phyloP scores from a whole-genome alignment of 2,329 filamentous ascomycete genomes.

The Rutstroemia sp. region DNA sequence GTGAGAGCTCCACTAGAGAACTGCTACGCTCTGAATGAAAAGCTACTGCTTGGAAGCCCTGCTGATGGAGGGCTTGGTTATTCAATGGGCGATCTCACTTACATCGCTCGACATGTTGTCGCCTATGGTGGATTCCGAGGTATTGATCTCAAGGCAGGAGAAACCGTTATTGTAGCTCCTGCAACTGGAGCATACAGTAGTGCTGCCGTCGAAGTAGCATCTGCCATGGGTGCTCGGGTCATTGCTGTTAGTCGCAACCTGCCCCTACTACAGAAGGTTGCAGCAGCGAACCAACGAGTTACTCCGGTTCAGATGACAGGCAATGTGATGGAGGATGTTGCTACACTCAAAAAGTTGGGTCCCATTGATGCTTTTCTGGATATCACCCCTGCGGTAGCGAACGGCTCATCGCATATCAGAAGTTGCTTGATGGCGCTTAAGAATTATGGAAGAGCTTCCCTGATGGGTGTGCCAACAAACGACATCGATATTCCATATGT shows the following conservation, averaged over 20 bases:
- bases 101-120: constrained; percentile 31
- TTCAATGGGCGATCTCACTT: constrained; percentile 9
- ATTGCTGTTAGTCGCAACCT: constrained; percentile 42
- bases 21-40: constrained; percentile 29
- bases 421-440: constrained; percentile 26
- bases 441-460: constrained; percentile 28
- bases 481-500: constrained; percentile 26
- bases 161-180: constrained; percentile 39
- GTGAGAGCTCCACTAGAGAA: constrained; percentile 33
- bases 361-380: constrained; percentile 38
- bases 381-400: constrained; percentile 36
- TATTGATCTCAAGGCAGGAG: constrained; percentile 36
- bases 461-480: constrained; percentile 29
- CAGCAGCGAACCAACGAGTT: constrained; percentile 26
- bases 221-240: constrained; percentile 42
- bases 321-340: constrained; percentile 25
- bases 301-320: constrained; percentile 37
- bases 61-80: constrained; percentile 13
- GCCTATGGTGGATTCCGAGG: constrained; percentile 39
- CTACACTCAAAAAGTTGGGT: constrained; percentile 20
- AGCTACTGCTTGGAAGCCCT: constrained; percentile 13
- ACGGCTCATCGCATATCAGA: constrained; percentile 34
- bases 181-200: constrained; percentile 41
- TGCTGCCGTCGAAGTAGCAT: constrained; percentile 36
- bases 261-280: constrained; percentile 30